These are phyloP conservation scores for Euphorbia pulcherrima DNA, from an alignment of 345 rosid species.

Conservation along the genomic window DNA sequence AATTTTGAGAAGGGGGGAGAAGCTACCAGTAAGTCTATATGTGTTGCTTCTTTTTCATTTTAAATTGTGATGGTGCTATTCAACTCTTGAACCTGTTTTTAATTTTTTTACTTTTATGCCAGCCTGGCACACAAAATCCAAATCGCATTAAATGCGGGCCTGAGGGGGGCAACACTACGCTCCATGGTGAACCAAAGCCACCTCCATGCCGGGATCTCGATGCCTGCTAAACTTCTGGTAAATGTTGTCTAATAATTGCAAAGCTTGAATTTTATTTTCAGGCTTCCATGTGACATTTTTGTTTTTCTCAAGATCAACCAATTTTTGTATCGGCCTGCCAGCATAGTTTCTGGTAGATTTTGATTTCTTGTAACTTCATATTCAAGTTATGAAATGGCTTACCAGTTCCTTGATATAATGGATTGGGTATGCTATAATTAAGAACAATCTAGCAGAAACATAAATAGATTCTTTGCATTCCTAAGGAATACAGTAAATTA, in stretches of 20 bases:
- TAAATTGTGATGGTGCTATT: background rate
- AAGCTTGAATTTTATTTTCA: conserved; percentile 19
- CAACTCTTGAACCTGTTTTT: conserved; percentile 2
- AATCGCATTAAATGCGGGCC: conserved; percentile 83
- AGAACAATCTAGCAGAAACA: background rate
- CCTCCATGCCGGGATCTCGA: conserved; percentile 91
- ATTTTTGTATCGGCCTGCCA: conserved; percentile 23
- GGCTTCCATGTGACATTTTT: conserved; percentile 25
- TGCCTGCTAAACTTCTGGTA: conserved; percentile 54
- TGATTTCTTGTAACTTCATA: conserved; percentile 16
- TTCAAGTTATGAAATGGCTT: conserved; percentile 19
- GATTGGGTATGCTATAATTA: background rate
- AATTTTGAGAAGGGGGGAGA: conserved; percentile 80
- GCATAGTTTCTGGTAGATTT: conserved; percentile 25
- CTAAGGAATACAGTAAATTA: background rate
- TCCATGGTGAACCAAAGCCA: conserved; percentile 76
- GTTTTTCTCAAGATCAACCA: conserved; percentile 16
- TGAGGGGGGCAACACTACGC: conserved; percentile 88
- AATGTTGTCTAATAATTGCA: conserved; percentile 20
- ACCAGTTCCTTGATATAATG: conserved; percentile 8
- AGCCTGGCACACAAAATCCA: conserved; percentile 94
- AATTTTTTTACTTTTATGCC: conserved; percentile 10
- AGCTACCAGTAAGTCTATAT: conserved; percentile 62
- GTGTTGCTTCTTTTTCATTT: background rate
- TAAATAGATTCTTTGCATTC: background rate